A percentile compares a stretch with the other conserved stretches of the same genome.
phyloP scores from a whole-genome alignment of 1,139 yeast genomes.

The Geotrichum australiense region DNA sequence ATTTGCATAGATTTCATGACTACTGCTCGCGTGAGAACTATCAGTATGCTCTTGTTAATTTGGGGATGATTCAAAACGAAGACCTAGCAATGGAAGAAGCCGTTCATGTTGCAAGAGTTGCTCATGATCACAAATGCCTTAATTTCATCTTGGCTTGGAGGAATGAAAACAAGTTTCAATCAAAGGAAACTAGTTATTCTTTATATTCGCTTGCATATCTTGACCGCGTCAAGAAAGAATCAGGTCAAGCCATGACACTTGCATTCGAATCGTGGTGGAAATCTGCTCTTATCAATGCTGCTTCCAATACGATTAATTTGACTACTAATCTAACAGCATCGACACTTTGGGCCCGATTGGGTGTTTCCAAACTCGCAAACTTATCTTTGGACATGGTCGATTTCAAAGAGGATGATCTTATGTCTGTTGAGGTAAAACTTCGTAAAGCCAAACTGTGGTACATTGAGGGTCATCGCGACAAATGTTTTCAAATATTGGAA shows the following conservation, averaged over 20 bases:
- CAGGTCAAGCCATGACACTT: slow-evolving; percentile 40
- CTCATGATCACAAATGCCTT: slow-evolving; percentile 65
- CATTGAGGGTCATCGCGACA: slow-evolving; percentile 20
- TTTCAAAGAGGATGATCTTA: slow-evolving; percentile 14
- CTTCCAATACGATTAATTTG: slow-evolving; percentile 30
- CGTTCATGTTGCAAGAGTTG: slow-evolving; percentile 79
- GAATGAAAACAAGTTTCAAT: slow-evolving; percentile 56
- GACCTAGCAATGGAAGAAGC: slow-evolving; percentile 81
- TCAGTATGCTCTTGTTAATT: slow-evolving; percentile 74
- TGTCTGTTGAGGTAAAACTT: slow-evolving; percentile 19
- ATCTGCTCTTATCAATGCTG: slow-evolving; percentile 47
- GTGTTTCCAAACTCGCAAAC: slow-evolving; percentile 21
- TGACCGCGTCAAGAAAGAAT: slow-evolving; percentile 50
- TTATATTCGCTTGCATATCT: slow-evolving; percentile 55
- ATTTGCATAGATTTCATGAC: slow-evolving; percentile 77
- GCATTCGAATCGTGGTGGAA: slow-evolving; percentile 50
- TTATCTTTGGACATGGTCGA: slow-evolving; percentile 19
- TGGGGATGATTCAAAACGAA: slow-evolving; percentile 71
- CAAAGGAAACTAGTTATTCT: slow-evolving; percentile 45
- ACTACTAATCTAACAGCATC: slow-evolving; percentile 29
- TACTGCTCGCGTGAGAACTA: slow-evolving; percentile 72
- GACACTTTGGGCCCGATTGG: slow-evolving; percentile 27
- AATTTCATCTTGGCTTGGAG: slow-evolving; percentile 78
- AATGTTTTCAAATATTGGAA: slow-evolving; percentile 20
- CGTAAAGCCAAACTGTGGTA: slow-evolving; percentile 20